Conservation (phyloP, 768 basidiomycete genomes). For the Serendipita indica region DNA sequence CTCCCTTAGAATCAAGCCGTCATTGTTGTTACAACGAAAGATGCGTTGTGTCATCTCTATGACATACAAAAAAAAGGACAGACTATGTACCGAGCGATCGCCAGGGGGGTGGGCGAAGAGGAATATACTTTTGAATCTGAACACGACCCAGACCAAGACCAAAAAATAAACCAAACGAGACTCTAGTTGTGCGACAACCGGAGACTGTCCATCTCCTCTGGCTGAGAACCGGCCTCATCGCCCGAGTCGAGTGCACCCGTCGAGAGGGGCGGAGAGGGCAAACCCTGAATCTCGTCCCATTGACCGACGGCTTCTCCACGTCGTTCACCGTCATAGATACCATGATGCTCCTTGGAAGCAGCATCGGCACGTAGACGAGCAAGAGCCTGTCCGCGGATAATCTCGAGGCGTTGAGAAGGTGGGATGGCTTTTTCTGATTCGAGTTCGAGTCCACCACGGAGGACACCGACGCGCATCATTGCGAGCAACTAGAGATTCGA, state of each 20-base stretch:
- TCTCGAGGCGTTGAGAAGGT: constrained; percentile 55
- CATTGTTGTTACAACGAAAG: no score
- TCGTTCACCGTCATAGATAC: background rate
- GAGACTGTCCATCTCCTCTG: no score
- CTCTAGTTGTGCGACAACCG: no score
- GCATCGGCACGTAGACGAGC: background rate
- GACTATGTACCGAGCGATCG: no score
- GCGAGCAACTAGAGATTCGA: constrained; percentile 29
- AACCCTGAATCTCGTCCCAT: constrained; percentile 1
- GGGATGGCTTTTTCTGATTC: constrained; percentile 49
- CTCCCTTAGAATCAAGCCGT: no score
- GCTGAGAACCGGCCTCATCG: background rate
- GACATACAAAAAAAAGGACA: no score
- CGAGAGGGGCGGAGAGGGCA: background rate
- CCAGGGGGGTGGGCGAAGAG: no score
- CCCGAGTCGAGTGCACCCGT: background rate
- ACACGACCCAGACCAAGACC: no score
- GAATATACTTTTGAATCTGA: no score
- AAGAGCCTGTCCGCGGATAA: constrained; percentile 28
- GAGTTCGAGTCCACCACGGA: constrained; percentile 39
- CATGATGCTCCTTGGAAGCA: background rate
- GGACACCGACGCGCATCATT: constrained; percentile 46
- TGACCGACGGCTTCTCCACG: background rate
- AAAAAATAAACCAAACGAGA: no score
- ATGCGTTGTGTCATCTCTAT: no score